These are phyloP conservation scores for Candolleomyces aberdarensis DNA, from an alignment of 768 basidiomycete genomes.

Conservation along the genomic window DNA sequence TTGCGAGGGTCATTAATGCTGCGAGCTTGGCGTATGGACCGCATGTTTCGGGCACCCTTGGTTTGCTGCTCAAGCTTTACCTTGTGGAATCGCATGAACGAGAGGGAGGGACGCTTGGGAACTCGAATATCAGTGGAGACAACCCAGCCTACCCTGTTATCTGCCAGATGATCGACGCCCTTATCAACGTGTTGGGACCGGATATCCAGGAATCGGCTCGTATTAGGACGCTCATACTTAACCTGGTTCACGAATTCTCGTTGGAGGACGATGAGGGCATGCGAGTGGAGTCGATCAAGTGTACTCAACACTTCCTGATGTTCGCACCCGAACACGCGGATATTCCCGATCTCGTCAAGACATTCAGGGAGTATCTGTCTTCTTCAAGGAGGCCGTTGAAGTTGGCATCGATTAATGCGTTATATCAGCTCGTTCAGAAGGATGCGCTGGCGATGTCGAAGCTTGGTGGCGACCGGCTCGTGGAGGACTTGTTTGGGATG, in stretches of 20 bases:
- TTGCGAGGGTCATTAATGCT: constrained; percentile 84
- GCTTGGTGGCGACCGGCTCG: constrained; percentile 89
- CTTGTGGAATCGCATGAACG: constrained; percentile 87
- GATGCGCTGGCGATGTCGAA: constrained; percentile 91
- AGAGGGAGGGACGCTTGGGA: constrained; percentile 81
- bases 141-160: constrained; percentile 89
- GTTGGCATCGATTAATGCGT: constrained; percentile 89
- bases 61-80: constrained; percentile 88
- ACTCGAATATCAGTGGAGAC: constrained; percentile 86
- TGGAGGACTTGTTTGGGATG: constrained; percentile 93
- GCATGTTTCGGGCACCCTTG: constrained; percentile 83
- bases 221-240: constrained; percentile 77
- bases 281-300: constrained; percentile 91
- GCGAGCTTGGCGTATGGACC: constrained; percentile 91
- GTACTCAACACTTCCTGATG: constrained; percentile 96
- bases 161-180: constrained; percentile 89
- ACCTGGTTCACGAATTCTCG: constrained; percentile 82
- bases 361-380: constrained; percentile 74
- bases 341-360: constrained; percentile 73
- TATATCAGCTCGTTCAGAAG: constrained; percentile 96
- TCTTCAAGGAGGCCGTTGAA: constrained; percentile 84
- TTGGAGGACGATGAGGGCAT: constrained; percentile 85
- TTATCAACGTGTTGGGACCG: constrained; percentile 91
- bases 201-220: constrained; percentile 87
- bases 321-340: constrained; percentile 86